phyloP scores from a whole-genome alignment of 2,329 filamentous ascomycete species.

The Fusarium chuoi region DNA sequence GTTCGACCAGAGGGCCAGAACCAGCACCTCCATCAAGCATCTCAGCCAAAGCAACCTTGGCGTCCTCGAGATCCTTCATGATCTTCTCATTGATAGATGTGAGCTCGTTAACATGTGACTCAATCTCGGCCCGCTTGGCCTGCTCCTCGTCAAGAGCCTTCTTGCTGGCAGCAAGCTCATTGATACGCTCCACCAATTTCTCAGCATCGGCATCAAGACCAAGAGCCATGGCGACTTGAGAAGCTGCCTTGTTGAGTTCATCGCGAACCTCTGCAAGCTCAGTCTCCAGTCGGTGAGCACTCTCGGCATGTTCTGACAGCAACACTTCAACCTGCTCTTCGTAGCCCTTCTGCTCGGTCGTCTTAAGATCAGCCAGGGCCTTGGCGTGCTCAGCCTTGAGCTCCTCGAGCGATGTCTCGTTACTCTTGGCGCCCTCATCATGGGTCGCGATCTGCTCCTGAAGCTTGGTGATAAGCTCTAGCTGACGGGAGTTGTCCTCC shows the following conservation, averaged over 20 bases:
- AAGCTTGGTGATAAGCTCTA: conserved; percentile 61
- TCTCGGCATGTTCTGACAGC: conserved; percentile 68
- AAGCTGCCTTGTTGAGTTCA: conserved; percentile 71
- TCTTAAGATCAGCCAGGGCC: conserved; percentile 61
- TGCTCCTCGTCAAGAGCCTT: conserved; percentile 69
- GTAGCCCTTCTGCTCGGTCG: conserved; percentile 63
- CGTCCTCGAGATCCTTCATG: conserved; percentile 70
- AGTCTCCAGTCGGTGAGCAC: conserved; percentile 65
- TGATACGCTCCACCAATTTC: conserved; percentile 71
- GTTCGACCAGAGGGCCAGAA: conserved; percentile 62
- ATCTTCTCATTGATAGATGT: conserved; percentile 67
- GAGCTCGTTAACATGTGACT: conserved; percentile 65
- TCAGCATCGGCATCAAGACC: conserved; percentile 74
- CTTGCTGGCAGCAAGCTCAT: conserved; percentile 66
- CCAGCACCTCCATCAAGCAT: conserved; percentile 61
- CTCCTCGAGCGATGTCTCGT: conserved; percentile 62
- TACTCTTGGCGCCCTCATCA: conserved; percentile 65
- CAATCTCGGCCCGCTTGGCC: conserved; percentile 66
- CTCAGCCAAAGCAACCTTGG: conserved; percentile 64
- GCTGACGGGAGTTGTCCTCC: conserved; percentile 57
- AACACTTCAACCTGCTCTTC: conserved; percentile 68
- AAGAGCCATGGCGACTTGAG: conserved; percentile 69
- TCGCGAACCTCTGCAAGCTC: conserved; percentile 74
- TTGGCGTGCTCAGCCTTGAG: conserved; percentile 62
- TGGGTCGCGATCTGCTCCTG: conserved; percentile 70